Evolutionary conservation across 768 basidiomycete genomes (phyloP), one percentile per base, ranked within the genome.

Genomic region (Rubroboletus pulcherrimus): DNA sequence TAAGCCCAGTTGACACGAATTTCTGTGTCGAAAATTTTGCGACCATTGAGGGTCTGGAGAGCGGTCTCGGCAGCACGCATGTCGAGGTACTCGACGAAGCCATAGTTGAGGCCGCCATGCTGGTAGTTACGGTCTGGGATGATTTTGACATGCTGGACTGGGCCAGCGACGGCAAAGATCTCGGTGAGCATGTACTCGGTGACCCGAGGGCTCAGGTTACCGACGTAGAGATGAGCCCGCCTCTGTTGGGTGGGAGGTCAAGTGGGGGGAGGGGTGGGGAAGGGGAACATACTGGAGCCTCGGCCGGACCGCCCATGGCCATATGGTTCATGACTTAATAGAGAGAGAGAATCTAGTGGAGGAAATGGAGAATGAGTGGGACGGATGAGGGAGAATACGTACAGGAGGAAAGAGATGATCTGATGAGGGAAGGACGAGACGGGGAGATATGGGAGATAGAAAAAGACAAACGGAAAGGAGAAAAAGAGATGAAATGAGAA

Each of bases 1-100:
- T 98, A 98, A 35, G 97, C 97, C 97, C 97, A 99, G 73, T 99
- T 99, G 78, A 98, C 95, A 63, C 93, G 87, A 65, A 99, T 95
- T 77, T 99, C 97, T 38, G 97, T 97, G 76, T 99, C 97, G 66
- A 98, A 99, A 67, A 99, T 98, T 80, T 98, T 97, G 70, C 97
- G 91, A 44, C 97, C 97, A 72, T 98, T 98, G 66, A 99, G 84
- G 42, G 97, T 98, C 75, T 94, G 90, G 35, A 99, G 80, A n/a
- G 97, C 97, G 48, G 97, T 98, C 76, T 99, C 97, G 37, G 97
- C 97, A 37, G 94, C 92, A 60, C 93, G 89, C 91, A 98, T 95
- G 73, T 98, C 94, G 73, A 92, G 88, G 77, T 98, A 99, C 75
- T 99, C 97, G 73, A 98, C 95, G 75, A 95, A 99, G 65, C 97